Base-by-base conservation (phyloP, 2,329 filamentous ascomycete species). In the Arthrobotrys conoides region DNA sequence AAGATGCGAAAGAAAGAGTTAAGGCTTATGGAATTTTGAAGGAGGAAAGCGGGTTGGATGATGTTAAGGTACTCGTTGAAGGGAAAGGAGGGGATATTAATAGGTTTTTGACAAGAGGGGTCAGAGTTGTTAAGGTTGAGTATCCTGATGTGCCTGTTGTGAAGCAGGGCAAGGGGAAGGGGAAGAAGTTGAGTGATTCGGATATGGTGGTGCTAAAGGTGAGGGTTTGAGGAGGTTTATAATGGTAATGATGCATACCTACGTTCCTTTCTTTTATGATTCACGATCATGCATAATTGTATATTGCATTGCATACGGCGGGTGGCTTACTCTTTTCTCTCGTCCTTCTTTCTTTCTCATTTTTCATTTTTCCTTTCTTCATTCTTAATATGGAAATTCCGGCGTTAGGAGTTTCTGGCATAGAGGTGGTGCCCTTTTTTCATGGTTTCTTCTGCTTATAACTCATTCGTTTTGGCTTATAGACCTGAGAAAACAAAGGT, bases 61-160 rank as follows among this genome's bases (percentile, higher is more conserved):
- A 77, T 22, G 73, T 77, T 12, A 77, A 77, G 24, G 73, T 77
- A 22, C 44, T 77, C 14, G 73, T 67, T 8, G 67, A 77, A 10
- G 73, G 67, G 38, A 77, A 77, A 36, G 73, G 73, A 20, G 73
- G 73, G 18, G 73, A 77, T 71, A 77, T 77, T 22, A 77, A 77
- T 57, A 51, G 73, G 24, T 77, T 77, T 64, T n/a, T 77, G 20
- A 51, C 73, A 12, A 71, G 73, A 20, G 73, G 73, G 18, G 73
- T 77, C 4, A 57, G 67, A 3, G 53, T 77, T 6, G 61, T 77
- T 16, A 44, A 51, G 0, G 73, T 77, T n/a, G 67, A 77, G 41
- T 77, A 77, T 27, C 73, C 73, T 0, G 61, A 20, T 6, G 73
- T 77, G 1, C 73, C 73, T 2, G 61, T 77, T 8, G 53, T 67